phyloP scores from a whole-genome alignment of 495 filamentous ascomycete species.

The Tuber brumale region DNA sequence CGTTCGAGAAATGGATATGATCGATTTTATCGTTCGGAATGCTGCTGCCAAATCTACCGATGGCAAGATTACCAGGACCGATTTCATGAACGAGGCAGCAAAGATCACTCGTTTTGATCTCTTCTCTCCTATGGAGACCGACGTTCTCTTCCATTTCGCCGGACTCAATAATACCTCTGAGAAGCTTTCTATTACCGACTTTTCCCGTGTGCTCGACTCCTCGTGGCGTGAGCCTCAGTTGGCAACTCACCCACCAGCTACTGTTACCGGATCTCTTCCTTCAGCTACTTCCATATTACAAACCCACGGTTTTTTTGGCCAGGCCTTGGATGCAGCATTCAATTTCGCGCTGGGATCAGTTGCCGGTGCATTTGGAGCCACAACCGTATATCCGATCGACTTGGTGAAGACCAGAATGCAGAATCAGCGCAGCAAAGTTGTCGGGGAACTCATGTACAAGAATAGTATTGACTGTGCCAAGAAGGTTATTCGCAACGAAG shows the following conservation, averaged over 20 bases:
- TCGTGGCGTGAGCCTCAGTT: no score
- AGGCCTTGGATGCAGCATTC: no score
- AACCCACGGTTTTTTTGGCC: no score
- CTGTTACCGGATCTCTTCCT: no score
- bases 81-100: constrained; percentile 92
- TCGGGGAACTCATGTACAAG: constrained; percentile 85
- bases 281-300: no score
- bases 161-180: constrained; percentile 83
- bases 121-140: constrained; percentile 97
- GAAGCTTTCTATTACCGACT: no score
- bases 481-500: constrained; percentile 93
- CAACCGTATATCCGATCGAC: no score
- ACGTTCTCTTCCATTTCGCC: constrained; percentile 98
- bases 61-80: constrained; percentile 87
- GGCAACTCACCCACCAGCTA: no score
- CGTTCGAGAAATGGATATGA: constrained; percentile 93
- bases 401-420: constrained; percentile 99
- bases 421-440: constrained; percentile 75
- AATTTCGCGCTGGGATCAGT: constrained; percentile 77
- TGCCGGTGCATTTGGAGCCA: no score
- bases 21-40: constrained; percentile 81
- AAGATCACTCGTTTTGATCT: constrained; percentile 82
- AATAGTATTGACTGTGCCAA: constrained; percentile 89
- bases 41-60: constrained; percentile 76
- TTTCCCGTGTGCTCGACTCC: no score